These are phyloP conservation scores for Gynochthodes officinalis DNA, from an alignment of 257 asterid genomes.

Conservation along the genomic window DNA sequence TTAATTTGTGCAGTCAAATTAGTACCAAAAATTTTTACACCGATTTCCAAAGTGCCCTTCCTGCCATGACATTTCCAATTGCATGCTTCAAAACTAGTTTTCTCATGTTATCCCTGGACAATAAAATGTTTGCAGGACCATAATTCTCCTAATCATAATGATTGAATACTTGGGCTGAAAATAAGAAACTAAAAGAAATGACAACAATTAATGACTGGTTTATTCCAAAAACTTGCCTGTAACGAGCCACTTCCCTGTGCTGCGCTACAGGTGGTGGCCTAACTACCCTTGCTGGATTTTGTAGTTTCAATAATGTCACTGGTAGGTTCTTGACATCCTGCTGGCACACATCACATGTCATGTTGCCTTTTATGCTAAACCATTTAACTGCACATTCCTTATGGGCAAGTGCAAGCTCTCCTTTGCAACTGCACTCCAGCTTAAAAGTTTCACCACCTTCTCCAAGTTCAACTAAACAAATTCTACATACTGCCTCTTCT, in stretches of 20 bases:
- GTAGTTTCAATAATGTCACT: constrained; percentile 75
- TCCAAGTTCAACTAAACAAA: constrained; percentile 82
- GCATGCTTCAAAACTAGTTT: no score
- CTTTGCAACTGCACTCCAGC: constrained; percentile 98
- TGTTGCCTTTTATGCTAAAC: constrained; percentile 95
- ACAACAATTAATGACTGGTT: constrained; percentile 8
- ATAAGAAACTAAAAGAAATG: not conserved
- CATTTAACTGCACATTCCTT: constrained; percentile 89
- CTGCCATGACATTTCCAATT: no score
- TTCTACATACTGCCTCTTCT: constrained; percentile 98
- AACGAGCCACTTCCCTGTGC: constrained; percentile 57
- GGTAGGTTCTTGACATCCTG: constrained; percentile 91
- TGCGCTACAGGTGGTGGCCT: constrained; percentile 46
- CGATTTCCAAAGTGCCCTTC: no score
- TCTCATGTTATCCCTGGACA: no score
- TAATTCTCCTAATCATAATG: no score
- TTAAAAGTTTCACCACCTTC: constrained; percentile 95
- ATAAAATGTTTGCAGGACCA: no score
- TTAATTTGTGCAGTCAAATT: no score
- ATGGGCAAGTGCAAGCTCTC: constrained; percentile 98
- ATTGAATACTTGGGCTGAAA: not conserved
- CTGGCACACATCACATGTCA: constrained; percentile 87
- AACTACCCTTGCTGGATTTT: constrained; percentile 51
- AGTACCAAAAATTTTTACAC: no score
- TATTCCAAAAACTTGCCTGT: constrained; percentile 56